These are phyloP conservation scores for Hygrophorus pudorinus DNA, from an alignment of 768 basidiomycete species.

Conservation along the genomic window DNA sequence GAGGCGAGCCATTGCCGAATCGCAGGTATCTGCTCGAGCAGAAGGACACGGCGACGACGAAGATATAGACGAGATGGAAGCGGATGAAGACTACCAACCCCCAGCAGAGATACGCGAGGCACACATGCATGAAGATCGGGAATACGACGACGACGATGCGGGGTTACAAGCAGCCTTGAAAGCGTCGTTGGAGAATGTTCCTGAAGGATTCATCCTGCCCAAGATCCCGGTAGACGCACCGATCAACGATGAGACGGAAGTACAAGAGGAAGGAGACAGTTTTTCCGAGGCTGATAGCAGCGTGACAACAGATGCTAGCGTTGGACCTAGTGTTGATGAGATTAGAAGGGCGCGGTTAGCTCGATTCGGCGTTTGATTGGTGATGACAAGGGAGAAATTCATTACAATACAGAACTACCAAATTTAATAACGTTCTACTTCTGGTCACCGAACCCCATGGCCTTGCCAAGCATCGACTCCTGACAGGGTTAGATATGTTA, in stretches of 20 bases:
- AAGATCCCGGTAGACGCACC: conserved; percentile 10
- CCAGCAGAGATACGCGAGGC: conserved; percentile 2
- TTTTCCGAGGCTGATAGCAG: conserved; percentile 7
- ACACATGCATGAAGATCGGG: conserved; percentile 19
- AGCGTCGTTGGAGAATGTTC: conserved; percentile 65
- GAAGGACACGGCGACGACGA: conserved; percentile 18
- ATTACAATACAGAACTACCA: not conserved
- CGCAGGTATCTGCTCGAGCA: conserved; percentile 32
- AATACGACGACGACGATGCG: conserved; percentile 82
- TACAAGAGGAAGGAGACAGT: not conserved
- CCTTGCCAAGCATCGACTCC: conserved; percentile 37
- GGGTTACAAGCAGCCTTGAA: conserved; percentile 81
- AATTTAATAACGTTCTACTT: conserved; percentile 8
- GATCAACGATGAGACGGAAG: not conserved
- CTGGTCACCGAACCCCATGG: conserved; percentile 34
- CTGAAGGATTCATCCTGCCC: conserved; percentile 38
- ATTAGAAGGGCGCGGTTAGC: conserved; percentile 55
- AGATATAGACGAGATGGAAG: not conserved
- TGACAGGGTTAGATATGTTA: no score
- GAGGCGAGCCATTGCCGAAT: conserved; percentile 51
- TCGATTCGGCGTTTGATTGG: conserved; percentile 37
- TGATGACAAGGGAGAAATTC: not conserved
- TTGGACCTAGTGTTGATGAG: conserved; percentile 47
- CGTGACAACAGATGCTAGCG: conserved; percentile 20
- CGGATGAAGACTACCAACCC: conserved; percentile 1